phyloP scores from a whole-genome alignment of 2,329 filamentous ascomycete species.

The Paraconiothyrium sp. region DNA sequence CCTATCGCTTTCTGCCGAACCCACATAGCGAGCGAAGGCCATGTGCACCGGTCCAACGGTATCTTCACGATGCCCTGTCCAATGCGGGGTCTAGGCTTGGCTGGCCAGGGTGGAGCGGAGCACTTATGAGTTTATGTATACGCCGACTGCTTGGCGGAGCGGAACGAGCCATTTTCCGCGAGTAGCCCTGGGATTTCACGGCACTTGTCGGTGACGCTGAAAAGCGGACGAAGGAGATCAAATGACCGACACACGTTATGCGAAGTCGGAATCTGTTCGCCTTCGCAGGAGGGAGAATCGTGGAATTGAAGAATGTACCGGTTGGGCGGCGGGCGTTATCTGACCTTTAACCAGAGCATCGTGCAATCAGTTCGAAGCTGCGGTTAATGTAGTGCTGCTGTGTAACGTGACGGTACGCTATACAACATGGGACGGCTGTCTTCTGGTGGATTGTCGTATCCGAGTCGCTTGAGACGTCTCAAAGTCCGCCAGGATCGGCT shows the following conservation, averaged over 20 bases:
- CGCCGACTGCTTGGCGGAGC: conserved; percentile 26
- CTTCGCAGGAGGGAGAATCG: not conserved
- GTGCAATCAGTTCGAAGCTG: conserved; percentile 14
- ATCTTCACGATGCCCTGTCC: conserved; percentile 27
- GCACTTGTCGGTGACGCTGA: conserved; percentile 17
- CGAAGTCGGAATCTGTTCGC: not conserved
- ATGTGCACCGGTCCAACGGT: conserved; percentile 30
- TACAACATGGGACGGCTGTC: not conserved
- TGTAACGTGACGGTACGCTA: not conserved
- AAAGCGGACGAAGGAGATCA: not conserved
- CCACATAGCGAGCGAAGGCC: conserved; percentile 30
- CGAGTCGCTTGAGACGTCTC: no score
- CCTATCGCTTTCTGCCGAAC: conserved; percentile 34
- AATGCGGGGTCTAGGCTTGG: conserved; percentile 46
- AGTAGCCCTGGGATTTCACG: conserved; percentile 18
- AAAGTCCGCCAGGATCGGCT: not conserved
- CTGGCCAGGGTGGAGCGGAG: conserved; percentile 34
- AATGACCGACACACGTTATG: not conserved
- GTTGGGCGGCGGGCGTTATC: conserved; percentile 23
- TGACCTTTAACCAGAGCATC: conserved; percentile 17
- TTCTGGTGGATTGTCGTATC: not conserved
- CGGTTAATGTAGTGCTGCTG: conserved; percentile 17
- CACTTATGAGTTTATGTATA: conserved; percentile 24
- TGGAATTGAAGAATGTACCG: conserved; percentile 10
- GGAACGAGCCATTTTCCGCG: conserved; percentile 18